These are phyloP conservation scores for Aspergillus udagawae DNA, from an alignment of 2,329 filamentous ascomycete genomes.

Conservation along the genomic window DNA sequence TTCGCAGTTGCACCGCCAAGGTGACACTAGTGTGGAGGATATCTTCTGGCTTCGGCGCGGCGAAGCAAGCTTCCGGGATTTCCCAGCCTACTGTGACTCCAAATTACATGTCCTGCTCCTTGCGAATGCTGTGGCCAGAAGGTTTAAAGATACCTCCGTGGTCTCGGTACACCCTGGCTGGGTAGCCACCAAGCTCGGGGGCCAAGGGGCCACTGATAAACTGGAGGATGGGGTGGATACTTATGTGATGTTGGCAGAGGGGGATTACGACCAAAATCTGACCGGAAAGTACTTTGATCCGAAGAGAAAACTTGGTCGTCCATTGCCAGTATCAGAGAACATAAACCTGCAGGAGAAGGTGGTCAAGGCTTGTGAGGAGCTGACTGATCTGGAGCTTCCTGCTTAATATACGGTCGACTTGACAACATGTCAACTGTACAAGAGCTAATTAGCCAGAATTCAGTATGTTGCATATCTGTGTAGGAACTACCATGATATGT, in stretches of 20 bases:
- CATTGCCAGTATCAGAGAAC: conserved; percentile 9
- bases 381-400: conserved; percentile 12
- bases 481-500: too few species aligned
- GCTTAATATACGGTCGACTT: conserved; percentile 1
- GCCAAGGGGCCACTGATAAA: conserved; percentile 42
- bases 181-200: conserved; percentile 53
- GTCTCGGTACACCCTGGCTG: conserved; percentile 50
- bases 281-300: conserved; percentile 20
- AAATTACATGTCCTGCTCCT: conserved; percentile 56
- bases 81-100: conserved; percentile 48
- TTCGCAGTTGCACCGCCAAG: conserved; percentile 47
- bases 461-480: too few species aligned
- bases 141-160: conserved; percentile 42
- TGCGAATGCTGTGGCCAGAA: conserved; percentile 49
- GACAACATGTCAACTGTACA: not conserved
- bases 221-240: conserved; percentile 46
- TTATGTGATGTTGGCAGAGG: conserved; percentile 45
- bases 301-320: conserved; percentile 12
- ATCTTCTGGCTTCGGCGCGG: conserved; percentile 37
- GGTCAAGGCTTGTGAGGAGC: conserved; percentile 17
- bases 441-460: too few species aligned
- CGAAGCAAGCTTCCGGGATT: conserved; percentile 30
- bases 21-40: conserved; percentile 39
- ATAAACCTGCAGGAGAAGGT: conserved; percentile 17
- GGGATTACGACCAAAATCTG: conserved; percentile 19